phyloP scores from a whole-genome alignment of 225 moss, liverwort and hornwort species.

The Neckera pumila region DNA sequence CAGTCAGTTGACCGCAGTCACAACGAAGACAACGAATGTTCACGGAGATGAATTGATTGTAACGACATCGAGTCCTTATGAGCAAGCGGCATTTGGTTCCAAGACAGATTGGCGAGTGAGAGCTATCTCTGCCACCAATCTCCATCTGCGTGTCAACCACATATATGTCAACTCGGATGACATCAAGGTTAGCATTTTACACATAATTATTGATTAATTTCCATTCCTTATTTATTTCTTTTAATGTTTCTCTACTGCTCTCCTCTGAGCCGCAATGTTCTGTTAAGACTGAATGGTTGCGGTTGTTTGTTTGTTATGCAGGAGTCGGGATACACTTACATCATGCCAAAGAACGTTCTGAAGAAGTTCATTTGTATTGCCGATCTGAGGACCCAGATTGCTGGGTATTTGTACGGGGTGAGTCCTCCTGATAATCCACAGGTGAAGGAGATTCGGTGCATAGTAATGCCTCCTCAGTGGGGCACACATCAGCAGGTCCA shows the following conservation, averaged over 20 bases:
- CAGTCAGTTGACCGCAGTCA: conserved; percentile 97
- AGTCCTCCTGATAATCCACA: conserved; percentile 99
- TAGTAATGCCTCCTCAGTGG: conserved; percentile 98
- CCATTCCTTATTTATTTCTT: background rate
- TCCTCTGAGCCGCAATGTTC: background rate
- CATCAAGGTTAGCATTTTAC: conserved; percentile 56
- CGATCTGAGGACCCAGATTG: conserved; percentile 92
- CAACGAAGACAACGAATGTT: conserved; percentile 98
- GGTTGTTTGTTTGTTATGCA: conserved; percentile 17
- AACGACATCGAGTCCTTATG: conserved; percentile 97
- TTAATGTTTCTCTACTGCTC: background rate
- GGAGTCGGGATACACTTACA: conserved; percentile 99
- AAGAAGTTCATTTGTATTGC: conserved; percentile 99
- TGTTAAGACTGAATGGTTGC: background rate
- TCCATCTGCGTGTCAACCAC: conserved; percentile 97
- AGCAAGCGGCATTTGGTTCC: conserved; percentile 98
- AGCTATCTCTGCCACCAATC: conserved; percentile 97
- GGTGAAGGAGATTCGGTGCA: conserved; percentile 99
- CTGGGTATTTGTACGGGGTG: conserved; percentile 96
- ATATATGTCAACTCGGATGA: conserved; percentile 99
- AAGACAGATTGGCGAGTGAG: conserved; percentile 99
- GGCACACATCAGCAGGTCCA: conserved; percentile 99
- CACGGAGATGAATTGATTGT: conserved; percentile 99
- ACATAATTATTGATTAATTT: background rate
- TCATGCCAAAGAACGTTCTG: conserved; percentile 98